Conservation (phyloP, 352 stramenopile species). For the Phytophthora ohioensis region DNA sequence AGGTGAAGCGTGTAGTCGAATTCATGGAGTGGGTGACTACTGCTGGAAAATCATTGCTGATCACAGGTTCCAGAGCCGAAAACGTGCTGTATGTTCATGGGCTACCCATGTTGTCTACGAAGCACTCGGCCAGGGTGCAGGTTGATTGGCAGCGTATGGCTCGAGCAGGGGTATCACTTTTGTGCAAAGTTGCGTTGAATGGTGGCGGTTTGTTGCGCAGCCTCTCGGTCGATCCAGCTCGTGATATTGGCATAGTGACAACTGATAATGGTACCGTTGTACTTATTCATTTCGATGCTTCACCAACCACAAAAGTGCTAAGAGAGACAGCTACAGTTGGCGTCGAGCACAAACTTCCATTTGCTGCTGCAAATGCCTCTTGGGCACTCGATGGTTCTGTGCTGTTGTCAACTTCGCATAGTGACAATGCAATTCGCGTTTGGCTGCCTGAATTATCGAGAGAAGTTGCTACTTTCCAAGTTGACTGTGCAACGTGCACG, state of each 20-base stretch:
- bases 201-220: conserved; percentile 31
- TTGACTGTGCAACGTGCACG: conserved; percentile 37
- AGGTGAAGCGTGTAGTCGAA: conserved; percentile 19
- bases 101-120: conserved; percentile 49
- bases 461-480: conserved; percentile 54
- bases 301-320: conserved; percentile 35
- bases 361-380: conserved; percentile 2
- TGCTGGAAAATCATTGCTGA: conserved; percentile 38
- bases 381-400: conserved; percentile 47
- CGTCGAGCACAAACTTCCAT: not conserved
- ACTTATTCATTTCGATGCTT: conserved; percentile 48
- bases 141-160: conserved; percentile 57
- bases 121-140: conserved; percentile 31
- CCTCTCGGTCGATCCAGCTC: conserved; percentile 54
- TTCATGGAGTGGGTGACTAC: conserved; percentile 40
- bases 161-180: conserved; percentile 47
- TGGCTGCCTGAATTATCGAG: conserved; percentile 51
- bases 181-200: conserved; percentile 39
- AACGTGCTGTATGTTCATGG: conserved; percentile 49
- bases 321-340: conserved; percentile 2
- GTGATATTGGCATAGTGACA: conserved; percentile 45
- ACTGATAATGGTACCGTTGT: conserved; percentile 38
- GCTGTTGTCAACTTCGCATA: conserved; percentile 41
- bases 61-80: conserved; percentile 38
- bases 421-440: conserved; percentile 43